Evolutionary conservation across 2,329 filamentous ascomycete genomes (phyloP).

Genomic region (Cercospora zeina): DNA sequence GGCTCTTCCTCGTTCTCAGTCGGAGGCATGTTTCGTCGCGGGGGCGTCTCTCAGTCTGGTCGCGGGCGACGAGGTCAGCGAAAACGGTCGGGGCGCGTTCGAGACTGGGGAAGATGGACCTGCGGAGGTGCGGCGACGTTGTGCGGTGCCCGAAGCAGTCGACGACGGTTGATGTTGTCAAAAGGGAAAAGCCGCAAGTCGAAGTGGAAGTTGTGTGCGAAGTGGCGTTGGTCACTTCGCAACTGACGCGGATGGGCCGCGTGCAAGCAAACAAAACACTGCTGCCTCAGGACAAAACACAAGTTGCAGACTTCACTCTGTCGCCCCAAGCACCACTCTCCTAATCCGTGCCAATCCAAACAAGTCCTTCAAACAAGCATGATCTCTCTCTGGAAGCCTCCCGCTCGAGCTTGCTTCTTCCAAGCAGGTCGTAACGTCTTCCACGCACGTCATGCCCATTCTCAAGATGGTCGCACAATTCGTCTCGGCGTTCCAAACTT

Average conservation of each 20-base stretch:
- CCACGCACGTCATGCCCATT: neutral
- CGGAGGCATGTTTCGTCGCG: neutral
- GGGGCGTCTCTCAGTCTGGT: neutral
- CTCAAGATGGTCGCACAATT: neutral
- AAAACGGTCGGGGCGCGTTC: neutral
- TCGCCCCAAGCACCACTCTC: constrained; percentile 7
- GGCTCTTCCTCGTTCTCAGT: neutral
- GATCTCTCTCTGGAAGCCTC: neutral
- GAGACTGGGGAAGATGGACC: neutral
- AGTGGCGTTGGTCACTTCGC: neutral
- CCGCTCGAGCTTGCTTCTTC: neutral
- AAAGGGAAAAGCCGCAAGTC: neutral
- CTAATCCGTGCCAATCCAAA: neutral
- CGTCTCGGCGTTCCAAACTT: constrained; percentile 10
- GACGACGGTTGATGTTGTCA: neutral
- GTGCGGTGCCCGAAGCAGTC: too few species aligned
- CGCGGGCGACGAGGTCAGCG: neutral
- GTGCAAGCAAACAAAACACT: neutral
- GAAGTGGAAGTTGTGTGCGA: neutral
- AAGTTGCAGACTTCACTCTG: neutral
- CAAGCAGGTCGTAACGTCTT: neutral
- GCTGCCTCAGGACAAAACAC: neutral
- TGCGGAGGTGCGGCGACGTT: neutral
- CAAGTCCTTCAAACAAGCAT: constrained; percentile 13
- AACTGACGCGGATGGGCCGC: neutral